Evolutionary conservation across 805 yeast species (phyloP), one percentile per base, ranked within the genome.

Genomic region (Monosporozyma aerobia): DNA sequence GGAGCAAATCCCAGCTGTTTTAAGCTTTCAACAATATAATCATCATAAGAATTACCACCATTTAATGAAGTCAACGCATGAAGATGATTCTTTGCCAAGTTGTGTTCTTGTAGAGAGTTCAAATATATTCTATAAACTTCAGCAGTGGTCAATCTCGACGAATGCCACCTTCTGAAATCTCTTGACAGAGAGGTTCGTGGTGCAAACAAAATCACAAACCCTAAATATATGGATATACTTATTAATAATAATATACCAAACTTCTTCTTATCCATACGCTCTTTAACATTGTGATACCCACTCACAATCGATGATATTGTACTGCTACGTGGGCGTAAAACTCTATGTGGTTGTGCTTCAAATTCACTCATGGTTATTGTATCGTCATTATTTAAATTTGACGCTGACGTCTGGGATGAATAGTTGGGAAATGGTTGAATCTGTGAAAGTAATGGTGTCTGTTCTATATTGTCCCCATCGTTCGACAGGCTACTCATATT

Each of bases 181-280:
- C 96, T 72, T 49, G 85, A 80, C 19, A 88, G 71, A 2, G 96
- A 87, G 1, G 97, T 87, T 53, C 96, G 69, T 1, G 96, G 97
- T 14, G 89, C 72, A 64, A 90, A 90, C 0, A 84, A 79, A 49
- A 87, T 71, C 43, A 86, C 79, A 63, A 86, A 81, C 2, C 78
- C 72, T 14, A 80, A 29, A 55, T 68, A 69, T 1, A 67, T 47
- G 50, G 61, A 30, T 40, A 65, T 14, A 58, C 67, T 50, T 51
- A 61, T 59, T 11, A 63, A 29, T 11, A 64, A 29, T 22, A 64
- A 50, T 27, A 53, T 59, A 2, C 56, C 33, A 52, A 69, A 68
- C 48, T 62, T 62, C 49, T 60, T 59, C 54, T 62, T 64, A 53
- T 68, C 70, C 44, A 64, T 56, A 52, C 64, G 61, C n/a, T 59